Base-by-base conservation (phyloP, 352 stramenopile genomes). In the Globisporangium cederbergense region DNA sequence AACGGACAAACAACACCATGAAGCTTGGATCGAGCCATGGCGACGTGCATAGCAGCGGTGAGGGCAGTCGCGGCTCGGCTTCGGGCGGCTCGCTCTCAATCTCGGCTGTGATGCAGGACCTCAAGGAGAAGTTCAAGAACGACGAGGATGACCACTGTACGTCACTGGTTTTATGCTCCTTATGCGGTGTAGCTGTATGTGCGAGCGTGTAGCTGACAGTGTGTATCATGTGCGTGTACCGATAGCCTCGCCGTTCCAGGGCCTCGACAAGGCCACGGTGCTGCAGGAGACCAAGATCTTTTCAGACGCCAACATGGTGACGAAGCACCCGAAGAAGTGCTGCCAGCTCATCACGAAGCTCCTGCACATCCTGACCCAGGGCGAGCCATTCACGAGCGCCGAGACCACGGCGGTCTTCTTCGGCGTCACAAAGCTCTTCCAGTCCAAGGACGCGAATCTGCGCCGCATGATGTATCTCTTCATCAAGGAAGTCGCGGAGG, bases 381-480 rank as follows among this genome's bases (percentile, higher is more conserved):
- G 97, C 16, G 97, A 99, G 68, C 97, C 93, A 36, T 97, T 99
- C 58, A 98, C 89, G 13, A 95, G 79, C 42, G 90, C 86, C 9
- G 97, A 99, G 74, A 98, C 96, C 3, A 98, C 93, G 0, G 97
- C 98, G 34, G 97, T 99, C 18, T 99, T 99, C 76, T 99, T 99
- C 65, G 97, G 96, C 16, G 97, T 99, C 13, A 99, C 98, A 2
- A 99, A 99, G 84, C 90, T 99, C 20, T 99, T 99, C 76, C 98
- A 99, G 88, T 98, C 86, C 60, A 95, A 99, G 69, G 96, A 99
- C 77, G 95, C 87, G 32, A 98, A 98, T 47, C 76, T 99, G 56
- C 81, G 98, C 20, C 86, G 97, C 25, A 99, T 99, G 96, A 98
- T 99, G 67, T 99, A 99, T 78, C 79, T 99, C 2, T 99, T 99